phyloP scores from a whole-genome alignment of 768 basidiomycete species.

The Russula brevipes region DNA sequence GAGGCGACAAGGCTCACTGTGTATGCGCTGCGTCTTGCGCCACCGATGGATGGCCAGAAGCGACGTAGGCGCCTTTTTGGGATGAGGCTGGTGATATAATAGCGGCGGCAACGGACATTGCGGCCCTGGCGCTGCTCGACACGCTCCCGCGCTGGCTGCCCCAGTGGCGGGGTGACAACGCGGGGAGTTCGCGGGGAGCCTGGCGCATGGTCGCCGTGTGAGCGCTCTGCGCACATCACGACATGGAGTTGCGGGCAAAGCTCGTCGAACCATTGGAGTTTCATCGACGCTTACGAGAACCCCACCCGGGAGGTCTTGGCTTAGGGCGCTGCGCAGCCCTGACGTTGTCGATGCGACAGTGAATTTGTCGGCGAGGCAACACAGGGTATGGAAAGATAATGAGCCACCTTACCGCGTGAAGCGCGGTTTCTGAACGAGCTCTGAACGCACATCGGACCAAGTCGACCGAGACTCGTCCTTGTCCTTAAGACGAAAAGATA shows the following conservation, averaged over 20 bases:
- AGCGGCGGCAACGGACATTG: neutral
- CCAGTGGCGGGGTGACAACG: neutral
- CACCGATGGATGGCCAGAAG: neutral
- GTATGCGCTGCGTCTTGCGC: neutral
- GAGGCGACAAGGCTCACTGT: neutral
- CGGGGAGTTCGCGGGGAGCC: neutral
- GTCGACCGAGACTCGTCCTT: too few relatives aligned
- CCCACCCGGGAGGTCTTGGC: neutral
- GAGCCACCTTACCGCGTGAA: neutral
- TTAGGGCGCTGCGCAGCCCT: neutral
- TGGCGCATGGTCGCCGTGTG: neutral
- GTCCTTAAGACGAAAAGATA: too few relatives aligned
- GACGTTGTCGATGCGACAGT: neutral
- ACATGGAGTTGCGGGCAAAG: neutral
- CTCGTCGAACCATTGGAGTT: neutral
- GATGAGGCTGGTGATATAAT: neutral
- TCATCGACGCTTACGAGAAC: too few relatives aligned
- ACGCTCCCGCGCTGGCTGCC: slow-evolving; percentile 11
- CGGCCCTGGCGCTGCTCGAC: slow-evolving; percentile 6
- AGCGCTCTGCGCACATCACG: neutral
- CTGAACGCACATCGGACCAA: too few relatives aligned
- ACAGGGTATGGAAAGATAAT: neutral
- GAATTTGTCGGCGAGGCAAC: neutral
- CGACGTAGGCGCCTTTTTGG: neutral
- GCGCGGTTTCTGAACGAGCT: too few relatives aligned